Conservation (phyloP, 495 filamentous ascomycete species). For the Xylaria grammica region DNA sequence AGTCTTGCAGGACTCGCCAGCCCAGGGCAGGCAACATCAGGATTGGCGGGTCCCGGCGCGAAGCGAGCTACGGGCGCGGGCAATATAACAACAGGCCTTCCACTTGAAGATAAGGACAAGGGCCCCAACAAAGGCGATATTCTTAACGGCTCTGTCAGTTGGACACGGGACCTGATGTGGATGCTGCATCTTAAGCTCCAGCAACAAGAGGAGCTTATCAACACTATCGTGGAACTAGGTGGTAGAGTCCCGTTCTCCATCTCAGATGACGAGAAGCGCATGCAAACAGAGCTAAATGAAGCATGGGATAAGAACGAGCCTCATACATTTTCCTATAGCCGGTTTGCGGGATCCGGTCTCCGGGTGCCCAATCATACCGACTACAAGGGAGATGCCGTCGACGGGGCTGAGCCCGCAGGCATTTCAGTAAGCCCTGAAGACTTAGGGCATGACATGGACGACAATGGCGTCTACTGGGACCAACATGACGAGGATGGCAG, state of each 20-base stretch:
- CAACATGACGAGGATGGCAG: constrained; percentile 68
- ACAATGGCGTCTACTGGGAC: constrained; percentile 72
- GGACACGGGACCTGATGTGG: constrained; percentile 99
- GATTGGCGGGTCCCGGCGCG: constrained; percentile 82
- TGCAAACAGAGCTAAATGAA: constrained; percentile 89
- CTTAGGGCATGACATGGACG: constrained; percentile 58
- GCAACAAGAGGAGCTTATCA: constrained; percentile 82
- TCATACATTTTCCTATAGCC: constrained; percentile 76
- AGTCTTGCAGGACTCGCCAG: constrained; percentile 66
- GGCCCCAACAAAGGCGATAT: constrained; percentile 99
- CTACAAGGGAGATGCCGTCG: constrained; percentile 77
- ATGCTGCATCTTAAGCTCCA: constrained; percentile 82
- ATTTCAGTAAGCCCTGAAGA: constrained; percentile 70
- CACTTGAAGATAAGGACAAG: constrained; percentile 96
- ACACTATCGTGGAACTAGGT: constrained; percentile 72
- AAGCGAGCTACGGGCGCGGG: constrained; percentile 77
- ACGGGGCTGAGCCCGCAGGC: constrained; percentile 46
- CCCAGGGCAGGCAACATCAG: constrained; percentile 80
- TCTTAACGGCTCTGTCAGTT: constrained; percentile 93
- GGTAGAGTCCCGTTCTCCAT: constrained; percentile 79
- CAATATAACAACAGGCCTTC: constrained; percentile 87
- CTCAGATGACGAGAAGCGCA: constrained; percentile 90
- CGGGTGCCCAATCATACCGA: constrained; percentile 94
- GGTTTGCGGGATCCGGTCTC: constrained; percentile 81
- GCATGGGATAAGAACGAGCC: constrained; percentile 79